Evolutionary conservation across 2,329 filamentous ascomycete genomes (phyloP), one percentile per base, ranked within the genome.

Genomic region (Xylariomycetidae sp.): DNA sequence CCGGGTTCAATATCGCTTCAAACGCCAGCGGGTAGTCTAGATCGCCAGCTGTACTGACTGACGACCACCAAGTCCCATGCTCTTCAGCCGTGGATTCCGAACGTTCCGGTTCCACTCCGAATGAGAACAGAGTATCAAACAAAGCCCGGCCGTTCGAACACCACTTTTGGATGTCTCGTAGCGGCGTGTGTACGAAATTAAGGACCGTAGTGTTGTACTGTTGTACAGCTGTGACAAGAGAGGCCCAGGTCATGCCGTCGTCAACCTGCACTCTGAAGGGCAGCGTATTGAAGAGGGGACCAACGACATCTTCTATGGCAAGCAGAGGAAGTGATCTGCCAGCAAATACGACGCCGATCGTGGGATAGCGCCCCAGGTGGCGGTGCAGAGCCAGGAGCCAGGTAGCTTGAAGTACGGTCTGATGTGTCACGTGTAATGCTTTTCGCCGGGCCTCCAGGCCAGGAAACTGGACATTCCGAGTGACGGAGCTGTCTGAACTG

Each of bases 271-370:
- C 59, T 34, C 74, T 69, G 52, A 83, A 87, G 0, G 89, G 87
- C 2, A 95, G 64, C 0, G 88, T 95, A 53, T 95, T 95, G 69
- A 95, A 94, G 14, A 95, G 62, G 0, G 90, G 89, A 0, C 89
- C 90, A 25, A 92, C 72, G 1, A 85, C 74, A 15, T 67, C 53
- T 29, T 88, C 82, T 2, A 79, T 72, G 2, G 67, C 67, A 6
- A 80, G 70, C 10, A 87, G 60, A 26, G 84, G 74, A 4, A 93
- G 73, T 0, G 78, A 74, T 38, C 89, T 73, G 1, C 89, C 90
- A 6, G 88, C 92, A 0, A 85, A 72, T 10, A 95, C 72, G 14
- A 93, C 63, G 1, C 90, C 90, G 10, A 89, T 65, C 0, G 76
- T 74, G 2, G 73, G 59, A 6, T 67, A 57, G 12, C 59, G 52